Percentiles rank a stretch among this genome's conserved stretches.
Evolutionary conservation across 805 yeast species (phyloP).

Genomic region (Teunomyces cretensis): DNA sequence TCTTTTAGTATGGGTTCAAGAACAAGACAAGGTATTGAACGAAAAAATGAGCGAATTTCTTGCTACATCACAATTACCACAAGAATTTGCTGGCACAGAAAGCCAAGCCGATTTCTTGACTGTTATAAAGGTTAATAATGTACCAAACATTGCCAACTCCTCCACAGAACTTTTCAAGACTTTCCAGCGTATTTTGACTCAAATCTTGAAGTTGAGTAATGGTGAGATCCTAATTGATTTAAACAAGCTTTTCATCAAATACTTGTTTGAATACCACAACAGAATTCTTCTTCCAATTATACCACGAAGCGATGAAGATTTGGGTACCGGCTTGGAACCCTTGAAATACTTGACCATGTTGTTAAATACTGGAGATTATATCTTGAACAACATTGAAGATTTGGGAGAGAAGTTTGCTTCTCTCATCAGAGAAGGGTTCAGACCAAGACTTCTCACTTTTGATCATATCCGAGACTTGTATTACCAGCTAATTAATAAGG

Average conservation of each 20-base stretch:
- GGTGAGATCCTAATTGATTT: constrained; percentile 53
- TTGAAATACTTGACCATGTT: constrained; percentile 67
- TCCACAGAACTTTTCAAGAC: constrained; percentile 83
- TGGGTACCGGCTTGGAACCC: constrained; percentile 51
- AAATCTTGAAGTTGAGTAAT: constrained; percentile 45
- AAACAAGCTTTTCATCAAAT: constrained; percentile 60
- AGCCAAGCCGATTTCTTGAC: constrained; percentile 30
- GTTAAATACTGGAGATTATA: constrained; percentile 87
- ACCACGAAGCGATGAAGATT: constrained; percentile 49
- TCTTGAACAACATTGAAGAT: constrained; percentile 75
- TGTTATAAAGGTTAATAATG: constrained; percentile 44
- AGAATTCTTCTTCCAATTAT: constrained; percentile 34
- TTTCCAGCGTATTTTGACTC: constrained; percentile 71
- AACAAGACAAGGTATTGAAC: constrained; percentile 68
- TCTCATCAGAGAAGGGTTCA: constrained; percentile 34
- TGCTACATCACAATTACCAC: constrained; percentile 54
- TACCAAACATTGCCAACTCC: constrained; percentile 74
- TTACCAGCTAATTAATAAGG: constrained; percentile 55
- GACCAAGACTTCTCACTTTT: constrained; percentile 47
- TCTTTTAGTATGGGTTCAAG: constrained; percentile 78
- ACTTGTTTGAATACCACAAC: constrained; percentile 50
- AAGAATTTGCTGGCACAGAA: constrained; percentile 25
- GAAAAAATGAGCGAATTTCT: constrained; percentile 64
- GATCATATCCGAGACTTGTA: constrained; percentile 57
- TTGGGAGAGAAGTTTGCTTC: constrained; percentile 59